Conservation (phyloP, 768 basidiomycete genomes). For the Holtermannia corniformis region DNA sequence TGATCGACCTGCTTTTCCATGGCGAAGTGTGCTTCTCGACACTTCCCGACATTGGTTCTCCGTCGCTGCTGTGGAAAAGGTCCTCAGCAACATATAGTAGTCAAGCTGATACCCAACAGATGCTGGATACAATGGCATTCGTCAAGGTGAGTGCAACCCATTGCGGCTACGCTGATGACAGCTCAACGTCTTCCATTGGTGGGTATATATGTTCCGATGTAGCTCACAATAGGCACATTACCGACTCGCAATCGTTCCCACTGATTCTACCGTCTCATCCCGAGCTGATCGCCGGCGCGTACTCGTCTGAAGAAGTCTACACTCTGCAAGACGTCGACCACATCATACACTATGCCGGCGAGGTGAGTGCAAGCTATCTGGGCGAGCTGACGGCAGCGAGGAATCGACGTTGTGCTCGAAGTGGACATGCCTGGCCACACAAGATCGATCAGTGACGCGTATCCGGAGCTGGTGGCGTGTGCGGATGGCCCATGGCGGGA, state of each 20-base stretch:
- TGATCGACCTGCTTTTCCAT: slow-evolving; percentile 59
- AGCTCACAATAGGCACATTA: slow-evolving; percentile 54
- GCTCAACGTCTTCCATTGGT: slow-evolving; percentile 66
- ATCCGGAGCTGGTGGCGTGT: slow-evolving; percentile 71
- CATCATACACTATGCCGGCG: slow-evolving; percentile 59
- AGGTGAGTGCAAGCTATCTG: slow-evolving; percentile 46
- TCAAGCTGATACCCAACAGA: slow-evolving; percentile 52
- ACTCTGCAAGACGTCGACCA: slow-evolving; percentile 50
- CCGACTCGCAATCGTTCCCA: slow-evolving; percentile 69
- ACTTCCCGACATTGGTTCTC: slow-evolving; percentile 63
- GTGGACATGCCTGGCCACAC: slow-evolving; percentile 81
- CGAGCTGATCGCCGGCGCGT: slow-evolving; percentile 53
- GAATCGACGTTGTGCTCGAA: slow-evolving; percentile 66
- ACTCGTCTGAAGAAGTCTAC: slow-evolving; percentile 53
- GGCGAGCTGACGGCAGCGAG: slow-evolving; percentile 44
- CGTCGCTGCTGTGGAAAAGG: slow-evolving; percentile 4
- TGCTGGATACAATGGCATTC: slow-evolving; percentile 66
- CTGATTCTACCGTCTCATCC: slow-evolving; percentile 55
- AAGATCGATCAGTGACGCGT: slow-evolving; percentile 52
- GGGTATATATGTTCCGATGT: too few relatives aligned
- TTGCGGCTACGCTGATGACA: slow-evolving; percentile 24
- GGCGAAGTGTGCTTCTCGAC: slow-evolving; percentile 66
- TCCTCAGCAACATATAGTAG: neutral
- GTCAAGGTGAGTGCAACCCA: slow-evolving; percentile 49
- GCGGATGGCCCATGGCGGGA: neutral